phyloP scores from a whole-genome alignment of 495 filamentous ascomycete genomes.

The Trichocladium uniseriatum region DNA sequence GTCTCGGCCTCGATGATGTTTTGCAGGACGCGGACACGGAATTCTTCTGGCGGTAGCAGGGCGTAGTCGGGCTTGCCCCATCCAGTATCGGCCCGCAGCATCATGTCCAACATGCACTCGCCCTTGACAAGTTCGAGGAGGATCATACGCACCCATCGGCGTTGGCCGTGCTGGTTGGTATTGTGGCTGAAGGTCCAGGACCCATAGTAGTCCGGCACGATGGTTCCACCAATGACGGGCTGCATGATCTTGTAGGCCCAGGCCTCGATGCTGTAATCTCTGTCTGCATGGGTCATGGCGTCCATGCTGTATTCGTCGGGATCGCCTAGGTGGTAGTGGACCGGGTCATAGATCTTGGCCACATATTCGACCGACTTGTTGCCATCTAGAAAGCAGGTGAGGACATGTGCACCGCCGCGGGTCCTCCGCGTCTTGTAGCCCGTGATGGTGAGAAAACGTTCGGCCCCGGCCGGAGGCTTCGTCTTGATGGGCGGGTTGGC shows the following conservation, averaged over 20 bases:
- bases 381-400: constrained; percentile 1
- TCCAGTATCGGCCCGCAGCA: not conserved
- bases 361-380: not conserved
- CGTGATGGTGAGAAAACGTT: not conserved
- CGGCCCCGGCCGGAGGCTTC: not conserved
- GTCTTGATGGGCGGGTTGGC: not conserved
- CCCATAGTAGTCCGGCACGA: not conserved
- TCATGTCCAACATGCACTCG: not conserved
- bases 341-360: constrained; percentile 3
- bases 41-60: not conserved
- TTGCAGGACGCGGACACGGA: not conserved
- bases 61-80: not conserved
- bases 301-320: not conserved
- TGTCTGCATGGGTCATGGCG: not conserved
- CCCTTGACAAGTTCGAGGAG: not conserved
- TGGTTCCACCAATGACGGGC: not conserved
- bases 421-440: not conserved
- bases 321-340: not conserved
- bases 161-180: too few species aligned
- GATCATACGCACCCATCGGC: not conserved
- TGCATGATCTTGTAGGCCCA: not conserved
- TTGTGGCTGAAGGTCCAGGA: not conserved
- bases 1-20: not conserved
- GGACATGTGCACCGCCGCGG: not conserved
- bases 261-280: constrained; percentile 1